Conservation (phyloP, 1,284 basidiomycete genomes). For the Moesziomyces sp. region DNA sequence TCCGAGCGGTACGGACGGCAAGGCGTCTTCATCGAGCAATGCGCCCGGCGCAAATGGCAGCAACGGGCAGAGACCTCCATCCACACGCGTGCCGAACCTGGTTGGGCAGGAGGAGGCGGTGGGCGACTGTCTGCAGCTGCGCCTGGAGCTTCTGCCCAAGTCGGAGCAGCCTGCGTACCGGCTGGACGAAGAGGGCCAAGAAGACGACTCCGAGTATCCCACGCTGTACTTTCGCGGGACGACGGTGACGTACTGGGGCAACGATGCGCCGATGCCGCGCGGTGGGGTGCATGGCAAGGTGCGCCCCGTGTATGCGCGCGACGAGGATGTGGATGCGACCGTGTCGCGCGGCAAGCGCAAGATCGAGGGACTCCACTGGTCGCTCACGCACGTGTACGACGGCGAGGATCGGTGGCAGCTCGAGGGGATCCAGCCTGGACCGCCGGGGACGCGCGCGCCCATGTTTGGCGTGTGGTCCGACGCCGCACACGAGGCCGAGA, state of each 20-base stretch:
- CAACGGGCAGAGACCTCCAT: not conserved
- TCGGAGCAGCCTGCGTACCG: slow-evolving; percentile 30
- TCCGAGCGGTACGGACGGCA: slow-evolving; percentile 1
- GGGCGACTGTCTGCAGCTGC: slow-evolving; percentile 52
- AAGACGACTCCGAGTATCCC: slow-evolving; percentile 36
- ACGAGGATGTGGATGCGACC: slow-evolving; percentile 29
- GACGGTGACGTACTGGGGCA: slow-evolving; percentile 48
- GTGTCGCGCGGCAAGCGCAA: slow-evolving; percentile 20
- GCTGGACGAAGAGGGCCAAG: slow-evolving; percentile 26
- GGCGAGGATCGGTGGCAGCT: slow-evolving; percentile 53
- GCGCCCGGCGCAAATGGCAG: not conserved
- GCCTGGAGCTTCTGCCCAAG: slow-evolving; percentile 47
- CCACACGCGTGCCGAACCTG: slow-evolving; percentile 22
- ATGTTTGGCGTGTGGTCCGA: slow-evolving; percentile 57
- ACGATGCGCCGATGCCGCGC: slow-evolving; percentile 40
- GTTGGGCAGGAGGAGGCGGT: slow-evolving; percentile 47
- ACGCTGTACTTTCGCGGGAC: slow-evolving; percentile 50
- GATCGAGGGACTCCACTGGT: slow-evolving; percentile 49
- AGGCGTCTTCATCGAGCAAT: not conserved
- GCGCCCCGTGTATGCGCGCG: slow-evolving; percentile 39
- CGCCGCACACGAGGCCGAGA: slow-evolving; percentile 35
- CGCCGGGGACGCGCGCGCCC: slow-evolving; percentile 45
- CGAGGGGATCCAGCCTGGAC: slow-evolving; percentile 48
- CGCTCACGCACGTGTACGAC: slow-evolving; percentile 52
- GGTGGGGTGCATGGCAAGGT: slow-evolving; percentile 44